These are phyloP conservation scores for Stemphylium lycopersici DNA, from an alignment of 2,329 filamentous ascomycete genomes.

Conservation along the genomic window DNA sequence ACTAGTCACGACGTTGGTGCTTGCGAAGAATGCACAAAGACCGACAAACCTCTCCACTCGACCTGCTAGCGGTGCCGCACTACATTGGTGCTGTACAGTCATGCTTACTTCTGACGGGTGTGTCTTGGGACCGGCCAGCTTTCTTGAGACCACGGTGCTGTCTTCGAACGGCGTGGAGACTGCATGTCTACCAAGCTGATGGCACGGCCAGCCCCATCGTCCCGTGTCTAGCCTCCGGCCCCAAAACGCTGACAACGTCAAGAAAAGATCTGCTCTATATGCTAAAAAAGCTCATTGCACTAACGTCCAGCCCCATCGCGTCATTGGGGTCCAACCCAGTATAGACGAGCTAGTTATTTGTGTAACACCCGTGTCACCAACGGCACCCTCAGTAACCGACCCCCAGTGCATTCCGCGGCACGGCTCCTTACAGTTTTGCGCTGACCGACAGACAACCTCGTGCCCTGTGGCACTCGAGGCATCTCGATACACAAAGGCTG, in stretches of 20 bases:
- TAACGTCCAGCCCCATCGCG: neutral
- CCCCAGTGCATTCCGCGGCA: neutral
- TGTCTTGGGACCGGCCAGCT: neutral
- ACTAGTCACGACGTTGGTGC: constrained; percentile 1
- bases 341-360: neutral
- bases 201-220: neutral
- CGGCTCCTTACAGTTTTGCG: neutral
- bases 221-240: neutral
- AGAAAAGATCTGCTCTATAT: neutral
- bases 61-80: neutral
- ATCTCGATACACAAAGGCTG: neutral
- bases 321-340: no score
- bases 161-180: no score
- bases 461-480: neutral
- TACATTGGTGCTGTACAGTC: neutral
- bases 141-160: neutral
- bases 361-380: constrained; percentile 4
- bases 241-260: neutral
- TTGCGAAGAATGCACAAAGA: neutral
- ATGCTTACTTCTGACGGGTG: neutral
- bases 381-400: neutral
- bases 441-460: neutral
- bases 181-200: neutral
- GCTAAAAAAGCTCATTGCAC: neutral
- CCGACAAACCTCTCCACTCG: constrained; percentile 1